Evolutionary conservation across 192 early-diverging fungal genomes (phyloP).

Genomic region (Coemansia sp.): DNA sequence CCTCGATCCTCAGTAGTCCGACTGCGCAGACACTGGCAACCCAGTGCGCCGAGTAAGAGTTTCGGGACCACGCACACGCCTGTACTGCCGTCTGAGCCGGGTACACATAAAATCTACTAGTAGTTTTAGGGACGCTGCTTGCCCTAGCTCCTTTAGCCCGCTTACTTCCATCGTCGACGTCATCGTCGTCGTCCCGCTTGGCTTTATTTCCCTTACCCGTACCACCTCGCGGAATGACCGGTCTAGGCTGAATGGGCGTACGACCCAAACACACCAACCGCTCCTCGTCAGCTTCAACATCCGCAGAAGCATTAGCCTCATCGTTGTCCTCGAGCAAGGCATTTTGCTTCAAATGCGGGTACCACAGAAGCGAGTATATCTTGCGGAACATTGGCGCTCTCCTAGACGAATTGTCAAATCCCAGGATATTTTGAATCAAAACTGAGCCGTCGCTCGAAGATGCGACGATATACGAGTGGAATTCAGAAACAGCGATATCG

Average conservation of each 20-base stretch:
- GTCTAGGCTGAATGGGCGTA: neutral
- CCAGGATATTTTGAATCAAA: slow-evolving; percentile 17
- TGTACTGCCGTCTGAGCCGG: slow-evolving; percentile 32
- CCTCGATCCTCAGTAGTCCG: slow-evolving; percentile 39
- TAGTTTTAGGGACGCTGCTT: neutral
- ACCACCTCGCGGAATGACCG: neutral
- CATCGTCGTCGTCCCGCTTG: neutral
- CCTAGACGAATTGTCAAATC: neutral
- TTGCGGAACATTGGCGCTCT: slow-evolving; percentile 12
- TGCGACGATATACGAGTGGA: slow-evolving; percentile 29
- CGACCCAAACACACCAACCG: slow-evolving; percentile 7
- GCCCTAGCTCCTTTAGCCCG: neutral
- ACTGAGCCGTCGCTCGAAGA: slow-evolving; percentile 19
- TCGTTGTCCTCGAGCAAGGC: neutral
- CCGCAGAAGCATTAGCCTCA: neutral
- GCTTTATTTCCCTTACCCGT: neutral
- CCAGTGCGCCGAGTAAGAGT: slow-evolving; percentile 29
- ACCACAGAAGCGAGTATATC: slow-evolving; percentile 19
- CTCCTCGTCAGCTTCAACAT: neutral
- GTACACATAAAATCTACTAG: neutral
- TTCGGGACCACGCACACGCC: slow-evolving; percentile 41
- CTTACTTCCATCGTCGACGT: neutral
- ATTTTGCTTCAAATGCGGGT: neutral
- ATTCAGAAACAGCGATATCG: slow-evolving; percentile 13
- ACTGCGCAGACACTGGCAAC: slow-evolving; percentile 29